These are phyloP conservation scores for Fagus crenata DNA, from an alignment of 306 rosid genomes.

Conservation along the genomic window DNA sequence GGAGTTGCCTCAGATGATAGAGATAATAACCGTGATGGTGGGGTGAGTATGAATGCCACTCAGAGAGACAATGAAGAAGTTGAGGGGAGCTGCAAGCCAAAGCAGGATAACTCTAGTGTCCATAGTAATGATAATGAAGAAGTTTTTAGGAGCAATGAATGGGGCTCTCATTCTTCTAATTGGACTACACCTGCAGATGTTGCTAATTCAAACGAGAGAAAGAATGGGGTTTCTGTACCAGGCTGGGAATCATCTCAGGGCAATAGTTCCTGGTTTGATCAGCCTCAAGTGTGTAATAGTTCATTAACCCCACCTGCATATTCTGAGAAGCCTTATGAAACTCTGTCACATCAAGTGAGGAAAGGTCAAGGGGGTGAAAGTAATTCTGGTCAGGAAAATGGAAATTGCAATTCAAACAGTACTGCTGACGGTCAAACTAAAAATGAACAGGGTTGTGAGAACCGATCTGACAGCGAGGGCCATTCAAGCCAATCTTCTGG, in stretches of 20 bases:
- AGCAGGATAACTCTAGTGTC: slow-evolving; percentile 38
- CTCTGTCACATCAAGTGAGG: slow-evolving; percentile 31
- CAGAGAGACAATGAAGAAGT: slow-evolving; percentile 30
- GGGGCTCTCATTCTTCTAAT: slow-evolving; percentile 49
- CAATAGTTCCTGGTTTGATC: slow-evolving; percentile 33
- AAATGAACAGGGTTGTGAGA: slow-evolving; percentile 47
- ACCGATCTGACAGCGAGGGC: slow-evolving; percentile 65
- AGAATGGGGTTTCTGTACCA: slow-evolving; percentile 36
- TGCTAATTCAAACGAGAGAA: slow-evolving; percentile 44
- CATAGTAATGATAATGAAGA: slow-evolving; percentile 45
- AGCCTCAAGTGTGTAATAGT: slow-evolving; percentile 41
- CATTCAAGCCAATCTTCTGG: slow-evolving; percentile 75
- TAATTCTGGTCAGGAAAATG: slow-evolving; percentile 39
- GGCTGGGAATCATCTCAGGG: slow-evolving; percentile 44
- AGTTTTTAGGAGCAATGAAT: slow-evolving; percentile 45
- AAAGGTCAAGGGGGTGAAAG: slow-evolving; percentile 42
- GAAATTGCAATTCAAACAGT: slow-evolving; percentile 45
- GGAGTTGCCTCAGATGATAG: slow-evolving; percentile 35
- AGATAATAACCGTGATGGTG: slow-evolving; percentile 35
- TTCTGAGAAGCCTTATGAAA: slow-evolving; percentile 36
- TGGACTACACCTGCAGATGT: slow-evolving; percentile 45
- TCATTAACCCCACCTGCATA: slow-evolving; percentile 46
- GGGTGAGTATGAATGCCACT: slow-evolving; percentile 29
- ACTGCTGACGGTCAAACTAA: slow-evolving; percentile 48
- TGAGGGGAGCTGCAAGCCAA: slow-evolving; percentile 36